A percentile compares a stretch with the other conserved stretches of the same genome.
These are phyloP conservation scores for Laguncularia racemosa DNA, from an alignment of 345 rosid species.

Conservation along the genomic window DNA sequence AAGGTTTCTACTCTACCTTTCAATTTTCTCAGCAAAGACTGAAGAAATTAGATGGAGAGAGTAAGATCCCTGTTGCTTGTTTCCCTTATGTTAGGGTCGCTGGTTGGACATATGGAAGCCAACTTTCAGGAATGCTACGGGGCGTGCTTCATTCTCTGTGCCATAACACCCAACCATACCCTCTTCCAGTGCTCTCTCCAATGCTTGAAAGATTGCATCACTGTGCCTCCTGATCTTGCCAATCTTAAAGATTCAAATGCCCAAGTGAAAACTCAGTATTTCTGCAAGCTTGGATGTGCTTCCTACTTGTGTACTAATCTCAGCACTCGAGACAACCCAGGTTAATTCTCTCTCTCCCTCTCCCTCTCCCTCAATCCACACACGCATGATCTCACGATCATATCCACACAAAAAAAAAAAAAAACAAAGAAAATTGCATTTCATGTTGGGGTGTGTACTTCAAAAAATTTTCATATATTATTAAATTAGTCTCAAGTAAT, in stretches of 20 bases:
- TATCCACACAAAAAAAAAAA: no score
- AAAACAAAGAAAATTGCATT: no score
- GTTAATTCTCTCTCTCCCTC: conserved; percentile 16
- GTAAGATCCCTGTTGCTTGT: conserved; percentile 5
- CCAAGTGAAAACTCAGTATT: conserved; percentile 3
- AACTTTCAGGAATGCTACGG: conserved; percentile 26
- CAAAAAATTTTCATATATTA: no score
- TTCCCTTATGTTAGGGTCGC: conserved; percentile 17
- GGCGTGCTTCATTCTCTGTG: conserved; percentile 27
- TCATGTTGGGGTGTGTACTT: no score
- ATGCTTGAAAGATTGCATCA: conserved; percentile 35
- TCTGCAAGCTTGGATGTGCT: conserved; percentile 46
- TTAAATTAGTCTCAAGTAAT: no score
- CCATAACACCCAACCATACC: conserved; percentile 2
- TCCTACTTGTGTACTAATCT: conserved; percentile 26
- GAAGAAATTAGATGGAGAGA: conserved; percentile 7
- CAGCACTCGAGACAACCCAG: conserved; percentile 33
- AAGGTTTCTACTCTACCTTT: no score
- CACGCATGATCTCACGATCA: no score
- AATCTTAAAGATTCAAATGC: neutral
- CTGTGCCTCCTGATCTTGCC: neutral
- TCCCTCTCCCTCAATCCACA: neutral
- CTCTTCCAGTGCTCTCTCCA: conserved; percentile 12
- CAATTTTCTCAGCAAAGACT: no score
- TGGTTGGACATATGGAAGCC: conserved; percentile 14